Evolutionary conservation across 768 basidiomycete species (phyloP).

Genomic region (Xerocomellus amylosporus): DNA sequence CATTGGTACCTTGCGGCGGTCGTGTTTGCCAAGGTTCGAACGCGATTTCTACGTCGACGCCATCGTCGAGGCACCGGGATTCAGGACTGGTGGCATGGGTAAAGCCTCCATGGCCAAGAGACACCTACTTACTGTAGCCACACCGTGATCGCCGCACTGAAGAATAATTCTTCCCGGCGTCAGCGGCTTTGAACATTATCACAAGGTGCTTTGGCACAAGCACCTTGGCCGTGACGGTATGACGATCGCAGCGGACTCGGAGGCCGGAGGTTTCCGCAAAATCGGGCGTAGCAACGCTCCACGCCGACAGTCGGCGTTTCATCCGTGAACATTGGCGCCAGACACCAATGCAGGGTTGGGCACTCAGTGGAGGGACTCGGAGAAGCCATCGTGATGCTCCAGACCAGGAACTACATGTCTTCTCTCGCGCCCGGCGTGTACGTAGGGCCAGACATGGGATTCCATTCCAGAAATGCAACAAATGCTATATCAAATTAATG

Average conservation of each 20-base stretch:
- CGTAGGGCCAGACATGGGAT: no score
- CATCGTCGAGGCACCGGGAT: neutral
- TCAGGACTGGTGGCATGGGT: neutral
- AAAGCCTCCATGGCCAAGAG: neutral
- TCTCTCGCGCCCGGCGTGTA: no score
- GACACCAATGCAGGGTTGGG: neutral
- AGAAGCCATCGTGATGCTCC: neutral
- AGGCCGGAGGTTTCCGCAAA: neutral
- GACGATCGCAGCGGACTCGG: no score
- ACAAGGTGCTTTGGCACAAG: no score
- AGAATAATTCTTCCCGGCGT: neutral
- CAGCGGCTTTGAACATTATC: neutral
- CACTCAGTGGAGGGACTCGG: neutral
- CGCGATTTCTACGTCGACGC: neutral
- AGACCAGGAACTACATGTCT: no score
- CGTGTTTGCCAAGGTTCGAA: neutral
- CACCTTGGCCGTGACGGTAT: neutral
- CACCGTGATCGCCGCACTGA: neutral
- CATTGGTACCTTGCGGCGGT: neutral
- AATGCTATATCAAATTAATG: no score
- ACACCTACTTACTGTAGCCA: no score
- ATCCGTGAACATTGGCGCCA: neutral
- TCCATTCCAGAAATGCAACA: no score
- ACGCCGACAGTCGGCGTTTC: neutral
- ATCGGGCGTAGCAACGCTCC: neutral